Evolutionary conservation across 305 asterid species (phyloP).

Genomic region (Euphrasia arctica): DNA sequence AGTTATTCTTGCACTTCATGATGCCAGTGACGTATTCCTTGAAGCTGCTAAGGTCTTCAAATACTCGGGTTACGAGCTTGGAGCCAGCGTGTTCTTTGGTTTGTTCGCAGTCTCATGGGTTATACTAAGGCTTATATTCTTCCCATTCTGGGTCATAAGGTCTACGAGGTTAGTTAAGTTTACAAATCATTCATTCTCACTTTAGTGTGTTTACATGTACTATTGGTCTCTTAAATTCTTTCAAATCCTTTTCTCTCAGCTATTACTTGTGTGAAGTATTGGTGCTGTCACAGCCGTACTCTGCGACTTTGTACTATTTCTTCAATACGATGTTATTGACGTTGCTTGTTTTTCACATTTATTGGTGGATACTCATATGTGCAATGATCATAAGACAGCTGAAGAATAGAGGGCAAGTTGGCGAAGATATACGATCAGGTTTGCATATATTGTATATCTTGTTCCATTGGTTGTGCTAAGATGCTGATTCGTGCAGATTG

Average conservation of each 20-base stretch:
- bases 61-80: conserved; percentile 78
- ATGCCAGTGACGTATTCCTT: conserved; percentile 90
- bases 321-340: conserved; percentile 82
- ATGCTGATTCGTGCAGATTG: not conserved
- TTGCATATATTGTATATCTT: conserved; percentile 22
- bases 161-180: conserved; percentile 62
- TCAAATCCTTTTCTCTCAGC: conserved; percentile 53
- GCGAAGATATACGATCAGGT: conserved; percentile 99
- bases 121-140: conserved; percentile 72
- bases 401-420: conserved; percentile 81
- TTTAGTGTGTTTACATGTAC: not conserved
- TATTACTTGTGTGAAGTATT: conserved; percentile 40
- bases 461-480: not conserved
- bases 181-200: conserved; percentile 5
- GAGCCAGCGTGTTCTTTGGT: conserved; percentile 84
- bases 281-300: conserved; percentile 43
- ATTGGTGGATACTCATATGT: conserved; percentile 94
- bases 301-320: conserved; percentile 51
- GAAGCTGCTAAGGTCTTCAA: conserved; percentile 95
- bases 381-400: conserved; percentile 84
- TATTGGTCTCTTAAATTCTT: conserved; percentile 11
- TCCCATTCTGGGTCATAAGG: conserved; percentile 85
- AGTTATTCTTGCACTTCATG: conserved; percentile 83
- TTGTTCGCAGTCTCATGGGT: conserved; percentile 86
- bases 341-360: conserved; percentile 79